Percentiles rank a stretch among this genome's conserved stretches.
Evolutionary conservation across 495 filamentous ascomycete species (phyloP).

Genomic region (Hypoxylon subgilvum): DNA sequence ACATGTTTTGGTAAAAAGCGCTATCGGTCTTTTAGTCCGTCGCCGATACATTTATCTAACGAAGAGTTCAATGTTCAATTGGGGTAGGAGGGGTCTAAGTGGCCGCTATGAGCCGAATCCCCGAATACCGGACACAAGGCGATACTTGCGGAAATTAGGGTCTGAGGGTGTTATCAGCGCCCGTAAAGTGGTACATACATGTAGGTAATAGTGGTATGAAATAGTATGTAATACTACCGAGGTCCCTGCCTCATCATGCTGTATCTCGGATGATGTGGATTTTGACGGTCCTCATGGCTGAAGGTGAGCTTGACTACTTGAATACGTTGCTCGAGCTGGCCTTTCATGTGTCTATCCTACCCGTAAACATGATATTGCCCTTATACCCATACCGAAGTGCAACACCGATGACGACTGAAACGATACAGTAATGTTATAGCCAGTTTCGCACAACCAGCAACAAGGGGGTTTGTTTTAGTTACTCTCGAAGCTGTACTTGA

Average conservation of each 20-base stretch:
- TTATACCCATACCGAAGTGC: constrained; percentile 15
- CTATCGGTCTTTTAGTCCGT: constrained; percentile 24
- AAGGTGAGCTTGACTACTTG: constrained; percentile 11
- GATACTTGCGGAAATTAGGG: constrained; percentile 25
- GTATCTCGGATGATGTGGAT: no score
- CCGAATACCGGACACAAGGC: constrained; percentile 25
- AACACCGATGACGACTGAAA: constrained; percentile 15
- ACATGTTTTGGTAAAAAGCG: constrained; percentile 13
- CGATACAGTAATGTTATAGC: constrained; percentile 27
- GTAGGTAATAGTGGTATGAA: no score
- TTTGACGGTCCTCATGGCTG: no score
- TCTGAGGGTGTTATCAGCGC: no score
- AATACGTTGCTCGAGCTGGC: constrained; percentile 6
- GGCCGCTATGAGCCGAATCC: constrained; percentile 28
- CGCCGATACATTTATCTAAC: constrained; percentile 13
- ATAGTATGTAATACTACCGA: no score
- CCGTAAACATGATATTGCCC: constrained; percentile 24
- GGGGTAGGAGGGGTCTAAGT: constrained; percentile 23
- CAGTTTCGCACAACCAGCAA: constrained; percentile 2
- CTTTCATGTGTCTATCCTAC: constrained; percentile 21
- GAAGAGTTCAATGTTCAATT: constrained; percentile 16
- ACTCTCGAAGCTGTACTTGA: constrained; percentile 85
- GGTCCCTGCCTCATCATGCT: no score
- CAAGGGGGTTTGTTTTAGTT: constrained; percentile 47
- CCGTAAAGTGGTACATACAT: no score